Conservation (phyloP, 441 rosid species). For the Adansonia grandidieri region DNA sequence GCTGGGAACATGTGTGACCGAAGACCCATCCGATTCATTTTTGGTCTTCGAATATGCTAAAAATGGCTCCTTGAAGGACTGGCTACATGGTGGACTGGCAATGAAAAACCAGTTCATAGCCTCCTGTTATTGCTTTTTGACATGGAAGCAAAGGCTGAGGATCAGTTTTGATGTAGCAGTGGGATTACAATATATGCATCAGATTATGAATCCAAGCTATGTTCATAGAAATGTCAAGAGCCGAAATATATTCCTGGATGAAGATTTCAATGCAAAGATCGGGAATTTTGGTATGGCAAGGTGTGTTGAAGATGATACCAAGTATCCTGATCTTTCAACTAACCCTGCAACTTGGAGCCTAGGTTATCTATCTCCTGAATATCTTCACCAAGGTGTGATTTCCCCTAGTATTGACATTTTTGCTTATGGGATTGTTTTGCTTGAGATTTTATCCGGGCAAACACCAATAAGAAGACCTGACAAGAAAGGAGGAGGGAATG, state of each 20-base stretch:
- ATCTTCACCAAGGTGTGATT: slow-evolving; percentile 46
- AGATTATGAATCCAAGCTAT: slow-evolving; percentile 70
- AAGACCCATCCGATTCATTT: slow-evolving; percentile 45
- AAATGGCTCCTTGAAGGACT: slow-evolving; percentile 88
- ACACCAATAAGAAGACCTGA: slow-evolving; percentile 48
- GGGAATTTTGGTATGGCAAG: slow-evolving; percentile 79
- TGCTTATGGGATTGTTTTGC: slow-evolving; percentile 70
- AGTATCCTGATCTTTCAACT: slow-evolving; percentile 32
- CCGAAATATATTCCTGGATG: slow-evolving; percentile 80
- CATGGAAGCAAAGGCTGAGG: slow-evolving; percentile 88
- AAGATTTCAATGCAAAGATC: slow-evolving; percentile 84
- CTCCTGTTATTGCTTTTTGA: slow-evolving; percentile 87
- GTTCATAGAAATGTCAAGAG: slow-evolving; percentile 74
- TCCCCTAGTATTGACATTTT: slow-evolving; percentile 69
- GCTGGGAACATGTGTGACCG: slow-evolving; percentile 65
- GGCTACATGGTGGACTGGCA: slow-evolving; percentile 91
- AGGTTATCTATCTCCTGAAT: slow-evolving; percentile 67
- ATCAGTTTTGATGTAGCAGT: slow-evolving; percentile 83
- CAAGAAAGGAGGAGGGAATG: slow-evolving; percentile 45
- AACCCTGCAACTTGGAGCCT: slow-evolving; percentile 44
- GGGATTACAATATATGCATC: slow-evolving; percentile 88
- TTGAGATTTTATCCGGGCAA: slow-evolving; percentile 75
- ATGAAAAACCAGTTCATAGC: slow-evolving; percentile 92
- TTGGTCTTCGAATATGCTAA: slow-evolving; percentile 81
- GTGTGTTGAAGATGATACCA: slow-evolving; percentile 43